Evolutionary conservation across 2,329 filamentous ascomycete genomes (phyloP).

Genomic region (Apiospora marii): DNA sequence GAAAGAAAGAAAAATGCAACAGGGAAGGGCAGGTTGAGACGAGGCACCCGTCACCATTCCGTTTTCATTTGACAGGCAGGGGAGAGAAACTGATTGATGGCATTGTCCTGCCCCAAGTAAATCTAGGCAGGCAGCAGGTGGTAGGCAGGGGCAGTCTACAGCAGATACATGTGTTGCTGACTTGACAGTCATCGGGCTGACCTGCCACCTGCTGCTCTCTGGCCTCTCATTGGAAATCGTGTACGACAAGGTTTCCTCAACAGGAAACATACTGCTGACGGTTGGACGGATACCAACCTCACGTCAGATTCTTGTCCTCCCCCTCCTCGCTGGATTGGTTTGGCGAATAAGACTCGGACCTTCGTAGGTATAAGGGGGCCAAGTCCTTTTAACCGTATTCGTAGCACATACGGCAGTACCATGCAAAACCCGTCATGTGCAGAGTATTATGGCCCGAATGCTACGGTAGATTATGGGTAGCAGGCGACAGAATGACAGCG

Average conservation of each 20-base stretch:
- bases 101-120: neutral
- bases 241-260: neutral
- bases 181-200: neutral
- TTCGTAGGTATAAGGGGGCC: neutral
- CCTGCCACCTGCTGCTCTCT: neutral
- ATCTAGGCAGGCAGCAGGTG: slow-evolving; percentile 1
- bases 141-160: neutral
- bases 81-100: neutral
- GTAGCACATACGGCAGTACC: slow-evolving; percentile 8
- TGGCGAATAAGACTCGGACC: neutral
- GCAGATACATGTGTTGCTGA: neutral
- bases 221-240: slow-evolving; percentile 12
- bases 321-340: neutral
- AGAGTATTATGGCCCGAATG: slow-evolving; percentile 13
- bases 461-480: slow-evolving; percentile 14
- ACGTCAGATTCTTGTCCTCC: slow-evolving; percentile 26
- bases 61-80: neutral
- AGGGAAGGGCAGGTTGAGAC: slow-evolving; percentile 3
- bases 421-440: slow-evolving; percentile 11
- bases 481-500: slow-evolving; percentile 1
- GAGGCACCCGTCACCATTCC: neutral
- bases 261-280: slow-evolving; percentile 16
- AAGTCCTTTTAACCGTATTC: slow-evolving; percentile 12
- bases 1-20: neutral
- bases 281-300: slow-evolving; percentile 23